Base-by-base conservation (phyloP, 2,329 filamentous ascomycete genomes). In the Aspergillus fructus region DNA sequence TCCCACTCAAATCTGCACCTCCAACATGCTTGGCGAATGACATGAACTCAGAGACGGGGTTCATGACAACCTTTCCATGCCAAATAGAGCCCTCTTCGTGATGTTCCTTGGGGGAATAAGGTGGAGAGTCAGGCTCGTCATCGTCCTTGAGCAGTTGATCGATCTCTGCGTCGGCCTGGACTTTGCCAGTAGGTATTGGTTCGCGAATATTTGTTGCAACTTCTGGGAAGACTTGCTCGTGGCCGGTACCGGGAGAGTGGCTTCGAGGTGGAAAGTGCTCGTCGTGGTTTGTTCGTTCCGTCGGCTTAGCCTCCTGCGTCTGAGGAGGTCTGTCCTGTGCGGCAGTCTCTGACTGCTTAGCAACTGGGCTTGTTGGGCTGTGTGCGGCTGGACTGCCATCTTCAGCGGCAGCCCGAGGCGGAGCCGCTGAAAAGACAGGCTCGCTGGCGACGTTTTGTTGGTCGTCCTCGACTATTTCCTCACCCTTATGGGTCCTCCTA, bases 401-500 rank as follows among this genome's bases (percentile, higher is more conserved):
- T 30, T 74, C 71, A 15, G 60, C 58, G 34, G 65, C 73, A 45
- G 79, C 79, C 53, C 76, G 76, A 60, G 77, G 76, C 23, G 77
- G 70, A 13, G 78, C 77, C 23, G 74, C 74, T n/a, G 76, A 78
- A 56, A 79, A 79, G 34, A 79, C 74, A 6, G 78, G 77, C 59
- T 82, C 80, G 27, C 74, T 74, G 34, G 76, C 69, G 41, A 75
- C 76, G 58, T 70, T 68, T 60, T 81, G 75, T 49, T 76, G 81
- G 34, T 96, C 91, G 46, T 89, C 86, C 60, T 93, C 92, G 15
- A 97, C 83, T 15, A 96, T 75, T 71, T 97, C 94, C 58, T 97
- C 93, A 12, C 94, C 94, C 74, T 97, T 97, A 78, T 97, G 93
- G 2, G 93, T 97, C 64, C 90, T 87, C 66, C 92, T 85, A 56